These are phyloP conservation scores for Anthracocystis panici-leucophaei DNA, from an alignment of 1,284 basidiomycete species.

Conservation along the genomic window DNA sequence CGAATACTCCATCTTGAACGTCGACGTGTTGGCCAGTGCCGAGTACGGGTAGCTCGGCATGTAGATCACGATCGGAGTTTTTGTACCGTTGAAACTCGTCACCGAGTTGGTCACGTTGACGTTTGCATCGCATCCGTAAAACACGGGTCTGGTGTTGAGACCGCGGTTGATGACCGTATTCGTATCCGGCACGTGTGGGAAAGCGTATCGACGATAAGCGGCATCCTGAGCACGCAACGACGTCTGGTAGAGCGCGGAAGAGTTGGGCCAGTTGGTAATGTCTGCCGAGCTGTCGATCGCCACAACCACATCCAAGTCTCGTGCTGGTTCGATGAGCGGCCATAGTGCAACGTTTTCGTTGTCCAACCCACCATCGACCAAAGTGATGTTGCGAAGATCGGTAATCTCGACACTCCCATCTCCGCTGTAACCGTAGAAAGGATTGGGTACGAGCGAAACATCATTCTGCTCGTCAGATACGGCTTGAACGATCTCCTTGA, in stretches of 20 bases:
- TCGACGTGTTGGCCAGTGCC: conserved; percentile 57
- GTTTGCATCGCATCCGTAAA: conserved; percentile 78
- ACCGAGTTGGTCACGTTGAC: conserved; percentile 61
- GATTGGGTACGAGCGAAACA: conserved; percentile 71
- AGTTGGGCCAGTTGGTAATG: conserved; percentile 76
- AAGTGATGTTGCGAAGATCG: conserved; percentile 57
- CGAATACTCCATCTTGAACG: conserved; percentile 69
- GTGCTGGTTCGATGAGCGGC: conserved; percentile 76
- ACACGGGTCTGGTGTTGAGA: conserved; percentile 78
- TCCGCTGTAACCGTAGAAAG: conserved; percentile 70
- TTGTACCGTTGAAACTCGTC: conserved; percentile 58
- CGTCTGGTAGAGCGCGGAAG: conserved; percentile 71
- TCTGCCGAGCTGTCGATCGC: conserved; percentile 78
- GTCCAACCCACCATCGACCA: conserved; percentile 64
- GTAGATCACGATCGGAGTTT: conserved; percentile 71
- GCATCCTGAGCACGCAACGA: conserved; percentile 48
- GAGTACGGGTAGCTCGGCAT: conserved; percentile 73
- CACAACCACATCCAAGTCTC: conserved; percentile 78
- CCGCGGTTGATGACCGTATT: conserved; percentile 77
- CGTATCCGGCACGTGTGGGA: conserved; percentile 71
- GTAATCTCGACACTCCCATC: conserved; percentile 43
- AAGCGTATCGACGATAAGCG: conserved; percentile 61
- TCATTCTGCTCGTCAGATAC: conserved; percentile 70
- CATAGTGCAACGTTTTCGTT: conserved; percentile 77
- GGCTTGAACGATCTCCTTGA: conserved; percentile 49